Conservation (phyloP, 345 rosid species). For the Brassica nigra region DNA sequence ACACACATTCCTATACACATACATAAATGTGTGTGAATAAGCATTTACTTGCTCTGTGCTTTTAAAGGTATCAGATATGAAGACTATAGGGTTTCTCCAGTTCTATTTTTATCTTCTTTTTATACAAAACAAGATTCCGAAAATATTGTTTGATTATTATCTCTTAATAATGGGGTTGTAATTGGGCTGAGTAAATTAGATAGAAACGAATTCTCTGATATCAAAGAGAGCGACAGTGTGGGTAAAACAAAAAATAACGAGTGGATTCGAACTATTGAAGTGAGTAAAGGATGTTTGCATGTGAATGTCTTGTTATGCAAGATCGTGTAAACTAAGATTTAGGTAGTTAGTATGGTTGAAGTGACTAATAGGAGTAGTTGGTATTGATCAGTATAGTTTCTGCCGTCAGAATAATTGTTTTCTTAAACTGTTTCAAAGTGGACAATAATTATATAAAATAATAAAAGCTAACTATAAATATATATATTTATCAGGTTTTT, state of each 20-base stretch:
- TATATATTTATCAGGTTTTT: neutral
- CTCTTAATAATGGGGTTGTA: constrained; percentile 11
- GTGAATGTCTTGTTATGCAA: neutral
- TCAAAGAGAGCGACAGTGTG: constrained; percentile 36
- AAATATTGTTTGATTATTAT: constrained; percentile 12
- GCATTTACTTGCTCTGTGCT: constrained; percentile 44
- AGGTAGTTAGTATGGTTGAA: neutral
- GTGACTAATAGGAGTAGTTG: neutral
- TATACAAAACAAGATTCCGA: constrained; percentile 33
- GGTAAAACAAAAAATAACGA: constrained; percentile 14
- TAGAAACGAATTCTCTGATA: constrained; percentile 37
- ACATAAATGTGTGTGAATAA: constrained; percentile 42
- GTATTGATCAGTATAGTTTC: neutral
- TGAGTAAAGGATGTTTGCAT: constrained; percentile 20
- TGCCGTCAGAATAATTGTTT: neutral
- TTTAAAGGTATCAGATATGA: constrained; percentile 38
- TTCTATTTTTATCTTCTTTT: constrained; percentile 35
- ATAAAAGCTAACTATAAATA: neutral
- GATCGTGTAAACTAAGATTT: neutral
- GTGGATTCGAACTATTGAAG: constrained; percentile 14
- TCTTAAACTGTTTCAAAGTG: neutral
- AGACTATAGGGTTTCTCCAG: constrained; percentile 37
- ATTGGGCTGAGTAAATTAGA: constrained; percentile 18
- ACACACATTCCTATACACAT: constrained; percentile 30
- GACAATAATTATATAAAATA: neutral